phyloP scores from a whole-genome alignment of 805 yeast genomes.

The Ogataea ramenticola region DNA sequence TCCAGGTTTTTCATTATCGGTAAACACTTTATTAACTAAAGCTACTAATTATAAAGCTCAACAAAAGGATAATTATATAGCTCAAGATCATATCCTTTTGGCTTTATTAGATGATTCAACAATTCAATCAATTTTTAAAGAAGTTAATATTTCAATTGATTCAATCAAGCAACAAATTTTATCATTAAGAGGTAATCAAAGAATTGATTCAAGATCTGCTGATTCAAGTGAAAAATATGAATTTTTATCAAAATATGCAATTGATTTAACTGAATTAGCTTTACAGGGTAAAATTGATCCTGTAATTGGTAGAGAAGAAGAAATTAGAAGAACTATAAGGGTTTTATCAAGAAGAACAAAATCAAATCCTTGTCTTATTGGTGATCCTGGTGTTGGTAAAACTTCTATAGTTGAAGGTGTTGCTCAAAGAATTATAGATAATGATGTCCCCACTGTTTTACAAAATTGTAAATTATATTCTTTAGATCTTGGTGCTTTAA shows the following conservation, averaged over 20 bases:
- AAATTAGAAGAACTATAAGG: constrained; percentile 89
- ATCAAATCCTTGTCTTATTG: constrained; percentile 92
- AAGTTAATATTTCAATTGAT: constrained; percentile 58
- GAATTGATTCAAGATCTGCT: constrained; percentile 90
- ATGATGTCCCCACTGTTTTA: constrained; percentile 87
- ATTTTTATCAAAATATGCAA: constrained; percentile 82
- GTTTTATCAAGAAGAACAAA: constrained; percentile 96
- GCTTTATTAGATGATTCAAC: constrained; percentile 78
- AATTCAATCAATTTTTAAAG: constrained; percentile 65
- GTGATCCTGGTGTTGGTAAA: constrained; percentile 99
- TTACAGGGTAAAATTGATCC: constrained; percentile 94
- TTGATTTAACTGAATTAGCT: constrained; percentile 90
- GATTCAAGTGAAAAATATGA: constrained; percentile 83
- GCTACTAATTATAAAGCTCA: constrained; percentile 75
- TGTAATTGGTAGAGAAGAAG: constrained; percentile 98
- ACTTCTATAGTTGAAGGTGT: constrained; percentile 98
- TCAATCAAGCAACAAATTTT: constrained; percentile 71
- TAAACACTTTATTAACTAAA: constrained; percentile 64
- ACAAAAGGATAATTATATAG: constrained; percentile 87
- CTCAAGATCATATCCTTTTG: constrained; percentile 87
- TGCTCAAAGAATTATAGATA: constrained; percentile 93
- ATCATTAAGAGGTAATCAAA: constrained; percentile 79
- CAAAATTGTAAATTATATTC: constrained; percentile 78
- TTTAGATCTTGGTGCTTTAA: constrained; percentile 89
- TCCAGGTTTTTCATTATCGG: constrained; percentile 65